Base-by-base conservation (phyloP, 768 basidiomycete genomes). In the Porphyrellus cyaneotinctus region DNA sequence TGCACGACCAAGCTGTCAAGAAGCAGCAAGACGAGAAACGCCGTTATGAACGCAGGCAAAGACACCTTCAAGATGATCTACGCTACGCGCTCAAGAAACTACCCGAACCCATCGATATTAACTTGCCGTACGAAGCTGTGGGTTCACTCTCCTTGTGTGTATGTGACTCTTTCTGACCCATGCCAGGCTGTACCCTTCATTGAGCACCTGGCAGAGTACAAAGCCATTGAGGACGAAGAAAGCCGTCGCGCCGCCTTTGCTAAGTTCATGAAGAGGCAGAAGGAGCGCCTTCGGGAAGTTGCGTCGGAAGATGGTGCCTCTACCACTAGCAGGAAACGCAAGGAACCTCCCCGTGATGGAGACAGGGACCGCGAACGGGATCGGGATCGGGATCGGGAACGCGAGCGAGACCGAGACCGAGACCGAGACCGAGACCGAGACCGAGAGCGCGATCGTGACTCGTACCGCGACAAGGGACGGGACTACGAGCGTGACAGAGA, bases 11-110 rank as follows among this genome's bases (percentile, higher is more conserved):
- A 50, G 87, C 87, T 13, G 54, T 82, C 37, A 87, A 83, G 68
- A 85, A 85, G 56, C 86, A 88, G 32, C 87, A 87, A 3, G 90
- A 93, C 15, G 97, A 97, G 68, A 90, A 83, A 67, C 78, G 86
- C n/a, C 81, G 92, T 32, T 73, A 84, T 1, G 97, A 98, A 70
- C 79, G 93, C 52, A 85, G 80, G 62, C 83, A 87, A 52, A 80
- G 95, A 24, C 89, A 95, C 68, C 71, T 92, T 56, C 91, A 97
- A 63, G 97, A 99, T 69, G 97, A 98, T 64, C 76, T 99, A 33
- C 86, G 97, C 7, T 97, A 98, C 72, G 97, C 95, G 0, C 76
- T 97, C 58, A 93, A 90, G 73, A 95, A 95, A 67, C 75, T 95
- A 8, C 68, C 88, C 0, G 90, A 94, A 44, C 80, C 90, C 2